Conservation (phyloP, 2,329 filamentous ascomycete species). For the Trichophyton mentagrophytes region DNA sequence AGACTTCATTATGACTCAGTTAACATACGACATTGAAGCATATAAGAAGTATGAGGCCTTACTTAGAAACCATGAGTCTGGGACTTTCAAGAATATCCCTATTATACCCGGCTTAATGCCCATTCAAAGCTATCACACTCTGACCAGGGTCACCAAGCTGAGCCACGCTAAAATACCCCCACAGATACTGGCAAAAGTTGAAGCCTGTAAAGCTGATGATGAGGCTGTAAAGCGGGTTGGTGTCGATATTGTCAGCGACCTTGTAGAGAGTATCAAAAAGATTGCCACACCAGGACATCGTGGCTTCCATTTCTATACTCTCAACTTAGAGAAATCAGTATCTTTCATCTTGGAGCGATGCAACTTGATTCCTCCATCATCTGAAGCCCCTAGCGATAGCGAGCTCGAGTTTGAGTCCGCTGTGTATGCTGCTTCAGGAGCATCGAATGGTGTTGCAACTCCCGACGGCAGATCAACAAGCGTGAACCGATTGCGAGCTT, state of each 20-base stretch:
- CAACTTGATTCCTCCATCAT: constrained; percentile 56
- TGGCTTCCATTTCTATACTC: constrained; percentile 94
- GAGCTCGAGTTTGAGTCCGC: constrained; percentile 33
- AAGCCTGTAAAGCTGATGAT: constrained; percentile 35
- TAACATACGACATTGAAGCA: constrained; percentile 82
- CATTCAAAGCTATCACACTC: constrained; percentile 92
- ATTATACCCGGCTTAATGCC: constrained; percentile 96
- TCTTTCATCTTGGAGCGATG: constrained; percentile 82
- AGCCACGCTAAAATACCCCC: constrained; percentile 75
- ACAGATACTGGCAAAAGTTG: constrained; percentile 51
- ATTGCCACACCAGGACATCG: constrained; percentile 48
- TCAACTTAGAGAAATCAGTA: constrained; percentile 92
- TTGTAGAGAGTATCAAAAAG: constrained; percentile 64
- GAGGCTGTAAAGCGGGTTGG: constrained; percentile 37
- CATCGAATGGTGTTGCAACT: constrained; percentile 17
- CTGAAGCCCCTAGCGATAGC: constrained; percentile 31
- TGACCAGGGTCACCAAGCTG: constrained; percentile 84
- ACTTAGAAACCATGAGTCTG: constrained; percentile 68
- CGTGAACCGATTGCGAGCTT: constrained; percentile 46
- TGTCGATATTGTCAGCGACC: constrained; percentile 60
- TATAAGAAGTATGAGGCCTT: constrained; percentile 68
- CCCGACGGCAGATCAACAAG: constrained; percentile 23
- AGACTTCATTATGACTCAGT: constrained; percentile 96
- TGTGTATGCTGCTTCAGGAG: constrained; percentile 23
- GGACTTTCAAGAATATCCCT: constrained; percentile 69